Evolutionary conservation across 2,329 filamentous ascomycete species (phyloP).

Genomic region (Claviceps arundinis): DNA sequence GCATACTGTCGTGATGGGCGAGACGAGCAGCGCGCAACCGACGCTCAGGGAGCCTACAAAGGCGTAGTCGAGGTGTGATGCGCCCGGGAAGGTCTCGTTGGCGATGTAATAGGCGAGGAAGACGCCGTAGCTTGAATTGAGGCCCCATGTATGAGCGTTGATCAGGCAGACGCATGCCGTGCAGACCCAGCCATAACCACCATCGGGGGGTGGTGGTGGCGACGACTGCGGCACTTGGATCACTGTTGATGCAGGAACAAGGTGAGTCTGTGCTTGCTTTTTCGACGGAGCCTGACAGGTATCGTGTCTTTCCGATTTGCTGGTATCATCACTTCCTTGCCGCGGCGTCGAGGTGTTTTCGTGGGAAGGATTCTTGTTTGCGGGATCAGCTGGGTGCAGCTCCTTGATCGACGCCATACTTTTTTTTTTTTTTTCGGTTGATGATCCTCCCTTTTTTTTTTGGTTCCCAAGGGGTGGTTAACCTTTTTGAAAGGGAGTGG

Average conservation of each 20-base stretch:
- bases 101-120: conserved; percentile 45
- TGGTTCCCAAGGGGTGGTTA: too few relatives aligned
- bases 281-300: neutral
- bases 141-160: conserved; percentile 62
- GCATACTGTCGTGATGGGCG: conserved; percentile 51
- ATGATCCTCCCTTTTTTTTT: neutral
- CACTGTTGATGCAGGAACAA: neutral
- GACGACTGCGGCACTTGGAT: conserved; percentile 6
- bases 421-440: neutral
- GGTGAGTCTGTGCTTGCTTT: neutral
- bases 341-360: neutral
- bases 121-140: conserved; percentile 42
- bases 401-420: neutral
- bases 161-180: conserved; percentile 30
- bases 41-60: conserved; percentile 48
- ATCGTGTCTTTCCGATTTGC: neutral
- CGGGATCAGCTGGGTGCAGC: neutral
- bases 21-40: conserved; percentile 45
- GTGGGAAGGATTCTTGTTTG: neutral
- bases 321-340: neutral
- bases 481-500: too few relatives aligned
- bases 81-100: conserved; percentile 46
- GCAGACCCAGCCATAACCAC: conserved; percentile 42
- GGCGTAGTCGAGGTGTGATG: conserved; percentile 54
- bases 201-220: conserved; percentile 35